Evolutionary conservation across 148 eudicot species (phyloP).

Genomic region (Rhododendron simsii): DNA sequence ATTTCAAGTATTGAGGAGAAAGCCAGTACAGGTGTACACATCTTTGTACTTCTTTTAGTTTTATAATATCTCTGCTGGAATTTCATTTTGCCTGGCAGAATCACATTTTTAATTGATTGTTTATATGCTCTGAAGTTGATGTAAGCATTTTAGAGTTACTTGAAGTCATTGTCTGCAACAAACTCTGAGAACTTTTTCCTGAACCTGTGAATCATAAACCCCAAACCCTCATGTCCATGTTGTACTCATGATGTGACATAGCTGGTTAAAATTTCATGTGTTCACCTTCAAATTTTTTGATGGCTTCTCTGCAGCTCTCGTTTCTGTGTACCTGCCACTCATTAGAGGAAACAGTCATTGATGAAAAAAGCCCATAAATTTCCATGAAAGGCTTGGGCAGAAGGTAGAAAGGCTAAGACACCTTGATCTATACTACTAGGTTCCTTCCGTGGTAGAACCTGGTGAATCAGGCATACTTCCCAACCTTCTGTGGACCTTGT

Average conservation of each 20-base stretch:
- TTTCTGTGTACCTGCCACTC: background rate
- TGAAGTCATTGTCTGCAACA: background rate
- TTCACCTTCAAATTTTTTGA: background rate
- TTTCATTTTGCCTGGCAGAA: background rate
- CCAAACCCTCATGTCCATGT: background rate
- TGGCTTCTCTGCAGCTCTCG: background rate
- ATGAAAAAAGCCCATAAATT: too few species aligned
- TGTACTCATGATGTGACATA: background rate
- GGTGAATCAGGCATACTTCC: too few species aligned
- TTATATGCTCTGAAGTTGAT: background rate
- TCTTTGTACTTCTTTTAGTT: background rate
- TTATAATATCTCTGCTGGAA: background rate
- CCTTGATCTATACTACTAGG: too few species aligned
- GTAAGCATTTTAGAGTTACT: background rate
- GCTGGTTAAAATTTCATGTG: background rate
- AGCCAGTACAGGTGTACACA: slow-evolving; percentile 79
- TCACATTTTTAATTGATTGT: background rate
- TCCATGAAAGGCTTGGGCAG: too few species aligned
- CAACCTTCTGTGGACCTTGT: too few species aligned
- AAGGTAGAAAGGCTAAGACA: too few species aligned
- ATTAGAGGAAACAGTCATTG: background rate
- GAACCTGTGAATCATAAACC: background rate
- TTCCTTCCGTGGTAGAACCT: too few species aligned
- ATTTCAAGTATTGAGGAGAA: slow-evolving; percentile 91
- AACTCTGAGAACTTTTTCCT: background rate